Base-by-base conservation (phyloP, 2,329 filamentous ascomycete species). In the Diplocarpon rosae region DNA sequence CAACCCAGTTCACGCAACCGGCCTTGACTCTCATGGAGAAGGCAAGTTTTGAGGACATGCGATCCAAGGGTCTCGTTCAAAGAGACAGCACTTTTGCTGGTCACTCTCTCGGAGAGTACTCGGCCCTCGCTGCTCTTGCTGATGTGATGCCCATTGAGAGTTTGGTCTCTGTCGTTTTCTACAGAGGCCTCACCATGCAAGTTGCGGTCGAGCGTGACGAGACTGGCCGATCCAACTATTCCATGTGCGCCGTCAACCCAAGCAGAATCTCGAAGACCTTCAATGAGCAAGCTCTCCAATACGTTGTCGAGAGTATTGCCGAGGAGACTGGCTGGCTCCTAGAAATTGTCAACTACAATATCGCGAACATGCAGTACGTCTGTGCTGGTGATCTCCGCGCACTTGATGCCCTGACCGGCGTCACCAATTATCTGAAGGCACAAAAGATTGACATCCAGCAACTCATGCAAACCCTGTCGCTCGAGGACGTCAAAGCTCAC, bases 141-240 rank as follows among this genome's bases (percentile, higher is more conserved):
- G 90, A 98, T 61, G 92, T 98, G 63, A 95, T 98, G 86, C 92
- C 93, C n/a, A 98, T 98, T 60, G 92, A 98, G 72, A 92, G 84
- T 56, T 73, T 98, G 65, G 92, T 98, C 1, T 96, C 92, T 0
- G 92, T 98, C 37, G 93, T 98, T 44, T 98, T 98, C 76, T 98
- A 98, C 72, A 88, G 92, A 66, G 92, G 92, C 61, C 72, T 98
- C 60, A 98, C 92, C 16, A 98, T 98, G 92, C 92, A 98, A 69
- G 92, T 98, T 38, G 92, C 92, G 17, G 92, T 98, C 52, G 92
- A 96, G 71, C 88, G 92, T 63, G 92, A 98, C 64, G 89, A 83
- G 47, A 72, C 78, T 53, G 92, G 92, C 31, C 85, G 92, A 45
- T 95, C 89, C 56, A 96, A 96, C 74, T 98, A 98, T 73, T 89